Base-by-base conservation (phyloP, 2,329 filamentous ascomycete genomes). In the Monosporascus sp. region DNA sequence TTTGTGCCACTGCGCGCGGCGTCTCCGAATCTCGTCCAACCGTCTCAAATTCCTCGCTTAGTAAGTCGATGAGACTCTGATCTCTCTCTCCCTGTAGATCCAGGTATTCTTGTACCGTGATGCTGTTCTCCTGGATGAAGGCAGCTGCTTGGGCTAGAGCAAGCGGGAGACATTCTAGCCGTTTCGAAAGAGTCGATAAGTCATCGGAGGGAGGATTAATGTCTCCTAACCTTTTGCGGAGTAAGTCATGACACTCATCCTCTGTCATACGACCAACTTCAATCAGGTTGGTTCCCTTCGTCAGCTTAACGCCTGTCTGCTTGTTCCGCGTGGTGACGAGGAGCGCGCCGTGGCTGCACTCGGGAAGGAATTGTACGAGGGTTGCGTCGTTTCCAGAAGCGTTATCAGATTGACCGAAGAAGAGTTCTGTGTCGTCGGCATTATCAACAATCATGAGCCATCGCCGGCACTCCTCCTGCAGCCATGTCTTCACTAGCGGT, bases 31-130 rank as follows among this genome's bases (percentile, higher is more conserved):
- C 66, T 37, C 58, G 59, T 17, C 40, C 4, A 50, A 74, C 70
- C 24, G 70, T 64, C 15, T 68, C 64, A 5, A 68, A 53, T 24
- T 72, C 62, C 18, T 60, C 61, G 15, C 67, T 50, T 1, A 72
- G 54, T 18, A 72, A 63, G 20, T 37, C 52, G 1, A 51, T 55
- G 53, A 61, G 60, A 35, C 65, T 64, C 41, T 55, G 37, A 20
- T 72, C 65, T 55, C 63, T 69, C 45, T 67, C 56, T 5, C 57
- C 59, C 52, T 77, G 70, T 2, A 69, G 54, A 3, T 64, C 50
- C 2, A 78, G 53, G 52, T 80, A 80, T 20, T 64, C 56, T 17
- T 58, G 41, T 0, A 73, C 56, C 0, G 68, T 28, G 61, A 61
- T 3, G 64, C 65, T 14, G 48, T 51, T 38, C 61, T 57, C 41